Percentiles rank a stretch among this genome's conserved stretches.
Evolutionary conservation across 768 basidiomycete genomes (phyloP).

Genomic region (Dendrothele bispora): DNA sequence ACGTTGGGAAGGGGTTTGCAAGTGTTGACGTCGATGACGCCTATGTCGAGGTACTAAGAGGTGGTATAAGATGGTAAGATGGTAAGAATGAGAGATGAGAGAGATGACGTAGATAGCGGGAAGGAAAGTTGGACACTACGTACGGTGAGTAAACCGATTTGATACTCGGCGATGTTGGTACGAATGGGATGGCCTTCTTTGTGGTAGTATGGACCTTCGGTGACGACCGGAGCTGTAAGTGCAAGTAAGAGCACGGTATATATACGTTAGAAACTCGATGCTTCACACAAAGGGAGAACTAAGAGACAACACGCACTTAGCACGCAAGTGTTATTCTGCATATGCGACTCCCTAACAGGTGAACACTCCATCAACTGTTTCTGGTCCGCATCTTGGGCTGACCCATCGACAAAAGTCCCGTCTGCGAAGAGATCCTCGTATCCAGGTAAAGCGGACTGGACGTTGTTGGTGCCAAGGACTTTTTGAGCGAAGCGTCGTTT

Average conservation of each 20-base stretch:
- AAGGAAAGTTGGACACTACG: too few relatives aligned
- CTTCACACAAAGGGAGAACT: background rate
- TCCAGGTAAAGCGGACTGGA: constrained; percentile 25
- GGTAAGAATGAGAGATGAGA: constrained; percentile 26
- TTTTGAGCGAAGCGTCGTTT: constrained; percentile 48
- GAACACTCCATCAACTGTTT: constrained; percentile 43
- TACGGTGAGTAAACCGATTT: constrained; percentile 49
- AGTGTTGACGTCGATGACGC: constrained; percentile 58
- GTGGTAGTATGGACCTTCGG: constrained; percentile 58
- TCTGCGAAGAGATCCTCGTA: constrained; percentile 45
- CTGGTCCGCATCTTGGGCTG: constrained; percentile 16
- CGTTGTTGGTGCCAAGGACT: constrained; percentile 22
- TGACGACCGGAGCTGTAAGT: constrained; percentile 43
- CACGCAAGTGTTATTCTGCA: constrained; percentile 57
- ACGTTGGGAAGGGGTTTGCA: constrained; percentile 55
- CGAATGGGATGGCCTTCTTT: constrained; percentile 47
- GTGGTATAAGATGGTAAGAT: background rate
- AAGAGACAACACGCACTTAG: constrained; percentile 25
- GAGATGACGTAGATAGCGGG: background rate
- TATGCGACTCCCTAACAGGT: constrained; percentile 44
- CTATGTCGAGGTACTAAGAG: constrained; percentile 43
- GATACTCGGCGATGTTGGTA: constrained; percentile 55
- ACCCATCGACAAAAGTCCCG: constrained; percentile 33
- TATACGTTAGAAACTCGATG: constrained; percentile 1
- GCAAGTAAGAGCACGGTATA: background rate